phyloP scores from a whole-genome alignment of 2,329 filamentous ascomycete genomes.

The Boeremia exigua region DNA sequence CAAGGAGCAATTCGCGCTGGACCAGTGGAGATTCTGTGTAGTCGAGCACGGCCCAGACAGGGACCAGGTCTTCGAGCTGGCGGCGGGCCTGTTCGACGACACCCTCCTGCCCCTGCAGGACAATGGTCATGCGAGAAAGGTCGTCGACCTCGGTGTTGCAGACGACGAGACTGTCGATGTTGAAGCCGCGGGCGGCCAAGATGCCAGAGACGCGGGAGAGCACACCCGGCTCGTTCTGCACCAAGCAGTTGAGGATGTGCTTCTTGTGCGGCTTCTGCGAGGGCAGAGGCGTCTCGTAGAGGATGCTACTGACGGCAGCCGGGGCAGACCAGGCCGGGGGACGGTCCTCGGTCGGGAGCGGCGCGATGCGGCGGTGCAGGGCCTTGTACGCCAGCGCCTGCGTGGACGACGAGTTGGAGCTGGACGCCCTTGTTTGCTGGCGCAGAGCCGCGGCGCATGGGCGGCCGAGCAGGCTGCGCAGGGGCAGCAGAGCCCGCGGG shows the following conservation, averaged over 20 bases:
- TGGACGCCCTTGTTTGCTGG: slow-evolving; percentile 47
- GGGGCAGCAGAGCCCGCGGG: slow-evolving; percentile 49
- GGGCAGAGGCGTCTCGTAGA: slow-evolving; percentile 94
- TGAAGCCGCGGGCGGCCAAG: slow-evolving; percentile 94
- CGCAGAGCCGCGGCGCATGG: slow-evolving; percentile 36
- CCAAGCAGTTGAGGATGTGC: slow-evolving; percentile 96
- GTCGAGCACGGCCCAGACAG: slow-evolving; percentile 97
- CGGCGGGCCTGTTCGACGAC: slow-evolving; percentile 96
- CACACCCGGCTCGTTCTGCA: slow-evolving; percentile 98
- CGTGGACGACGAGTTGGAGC: slow-evolving; percentile 69
- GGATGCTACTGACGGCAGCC: slow-evolving; percentile 94
- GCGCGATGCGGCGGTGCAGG: slow-evolving; percentile 85
- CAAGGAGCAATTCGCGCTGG: slow-evolving; percentile 91
- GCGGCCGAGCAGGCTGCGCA: slow-evolving; percentile 41
- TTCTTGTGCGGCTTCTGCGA: slow-evolving; percentile 85
- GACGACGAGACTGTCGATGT: slow-evolving; percentile 97
- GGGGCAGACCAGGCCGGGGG: slow-evolving; percentile 86
- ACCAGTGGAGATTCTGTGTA: slow-evolving; percentile 93
- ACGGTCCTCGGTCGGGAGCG: slow-evolving; percentile 77
- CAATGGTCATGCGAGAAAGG: slow-evolving; percentile 97
- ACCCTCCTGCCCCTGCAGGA: slow-evolving; percentile 92
- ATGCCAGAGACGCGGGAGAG: slow-evolving; percentile 96
- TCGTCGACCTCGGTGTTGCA: slow-evolving; percentile 98
- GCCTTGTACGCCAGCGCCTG: slow-evolving; percentile 97
- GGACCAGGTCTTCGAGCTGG: slow-evolving; percentile 94